Evolutionary conservation across 176 grass and related monocot genomes (phyloP).

Genomic region (Bonia amplexicaulis): DNA sequence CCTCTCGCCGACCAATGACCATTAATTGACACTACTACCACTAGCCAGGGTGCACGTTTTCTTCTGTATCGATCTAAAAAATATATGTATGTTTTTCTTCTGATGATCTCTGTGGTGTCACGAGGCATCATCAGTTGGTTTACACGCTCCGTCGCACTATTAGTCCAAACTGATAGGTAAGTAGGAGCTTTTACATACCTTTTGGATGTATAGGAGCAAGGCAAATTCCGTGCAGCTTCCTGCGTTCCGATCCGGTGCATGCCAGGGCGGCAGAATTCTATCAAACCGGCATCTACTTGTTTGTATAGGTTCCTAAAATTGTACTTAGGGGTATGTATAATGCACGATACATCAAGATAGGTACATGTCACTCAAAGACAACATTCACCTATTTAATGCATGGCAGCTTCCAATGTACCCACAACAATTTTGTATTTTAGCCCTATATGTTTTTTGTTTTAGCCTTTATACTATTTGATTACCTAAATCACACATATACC

Average conservation of each 20-base stretch:
- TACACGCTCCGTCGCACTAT: background rate
- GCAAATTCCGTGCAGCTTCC: background rate
- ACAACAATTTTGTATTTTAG: no score
- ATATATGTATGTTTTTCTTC: background rate
- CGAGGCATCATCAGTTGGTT: background rate
- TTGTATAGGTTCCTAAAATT: no score
- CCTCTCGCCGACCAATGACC: constrained; percentile 12
- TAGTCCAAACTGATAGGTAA: background rate
- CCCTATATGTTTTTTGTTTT: no score
- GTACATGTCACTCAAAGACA: no score
- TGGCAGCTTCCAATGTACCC: no score
- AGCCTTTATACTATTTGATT: no score
- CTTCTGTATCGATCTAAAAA: background rate
- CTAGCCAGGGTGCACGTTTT: constrained; percentile 23
- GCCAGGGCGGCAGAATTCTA: background rate
- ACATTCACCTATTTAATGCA: no score
- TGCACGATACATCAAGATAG: no score
- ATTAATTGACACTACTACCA: background rate
- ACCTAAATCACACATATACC: no score
- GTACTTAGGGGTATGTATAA: no score
- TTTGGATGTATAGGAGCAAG: background rate
- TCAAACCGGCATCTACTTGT: no score
- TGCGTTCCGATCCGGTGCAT: background rate
- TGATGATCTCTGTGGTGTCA: background rate
- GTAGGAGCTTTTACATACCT: background rate